These are phyloP conservation scores for Mycena crocata DNA, from an alignment of 768 basidiomycete genomes.

Conservation along the genomic window DNA sequence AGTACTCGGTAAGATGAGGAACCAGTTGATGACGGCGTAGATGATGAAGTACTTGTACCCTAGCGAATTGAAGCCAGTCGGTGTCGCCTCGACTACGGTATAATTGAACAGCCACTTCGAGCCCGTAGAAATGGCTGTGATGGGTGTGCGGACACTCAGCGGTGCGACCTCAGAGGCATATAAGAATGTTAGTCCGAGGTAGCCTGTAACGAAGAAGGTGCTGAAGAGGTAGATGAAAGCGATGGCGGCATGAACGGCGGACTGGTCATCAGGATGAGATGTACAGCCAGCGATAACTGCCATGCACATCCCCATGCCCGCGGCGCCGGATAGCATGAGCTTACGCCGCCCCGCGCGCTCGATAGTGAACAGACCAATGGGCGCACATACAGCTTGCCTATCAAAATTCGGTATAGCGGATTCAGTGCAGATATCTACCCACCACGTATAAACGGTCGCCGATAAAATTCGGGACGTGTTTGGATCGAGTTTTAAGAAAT, in stretches of 20 bases:
- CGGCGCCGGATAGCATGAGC: slow-evolving; percentile 31
- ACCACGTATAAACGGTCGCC: slow-evolving; percentile 33
- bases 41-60: slow-evolving; percentile 32
- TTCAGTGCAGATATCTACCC: not conserved
- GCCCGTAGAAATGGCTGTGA: slow-evolving; percentile 30
- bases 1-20: slow-evolving; percentile 30
- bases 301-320: slow-evolving; percentile 35
- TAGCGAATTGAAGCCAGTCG: slow-evolving; percentile 30
- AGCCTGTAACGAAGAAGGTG: slow-evolving; percentile 32
- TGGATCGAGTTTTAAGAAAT: slow-evolving; percentile 24
- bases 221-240: slow-evolving; percentile 34
- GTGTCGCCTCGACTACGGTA: slow-evolving; percentile 33
- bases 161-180: slow-evolving; percentile 34
- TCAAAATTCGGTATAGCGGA: no score
- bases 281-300: slow-evolving; percentile 25
- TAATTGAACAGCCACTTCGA: slow-evolving; percentile 35
- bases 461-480: slow-evolving; percentile 27
- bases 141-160: slow-evolving; percentile 30
- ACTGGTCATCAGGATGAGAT: slow-evolving; percentile 24
- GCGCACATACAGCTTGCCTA: slow-evolving; percentile 34
- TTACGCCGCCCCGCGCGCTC: slow-evolving; percentile 31
- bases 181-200: slow-evolving; percentile 34
- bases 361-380: slow-evolving; percentile 32
- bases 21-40: slow-evolving; percentile 33
- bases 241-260: slow-evolving; percentile 32